Evolutionary conservation across 345 rosid species (phyloP).

Genomic region (Xanthoceras sorbifolium): DNA sequence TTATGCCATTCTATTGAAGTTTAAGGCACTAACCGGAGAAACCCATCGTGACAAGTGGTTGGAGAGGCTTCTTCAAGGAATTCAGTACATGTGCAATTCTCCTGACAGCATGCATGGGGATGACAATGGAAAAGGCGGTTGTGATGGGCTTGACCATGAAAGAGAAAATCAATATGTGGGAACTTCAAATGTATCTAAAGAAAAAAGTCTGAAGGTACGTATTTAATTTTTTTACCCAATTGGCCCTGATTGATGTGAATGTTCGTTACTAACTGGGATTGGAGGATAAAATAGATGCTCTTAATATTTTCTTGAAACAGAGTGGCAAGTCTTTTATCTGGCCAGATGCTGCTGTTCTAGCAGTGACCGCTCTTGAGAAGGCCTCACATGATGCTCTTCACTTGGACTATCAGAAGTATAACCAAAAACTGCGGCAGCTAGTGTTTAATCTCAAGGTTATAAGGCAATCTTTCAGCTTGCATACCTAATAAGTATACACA

Average conservation of each 20-base stretch:
- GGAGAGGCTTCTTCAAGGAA: constrained; percentile 81
- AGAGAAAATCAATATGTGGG: constrained; percentile 26
- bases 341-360: constrained; percentile 89
- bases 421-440: constrained; percentile 82
- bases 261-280: not conserved
- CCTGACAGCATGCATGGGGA: constrained; percentile 41
- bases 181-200: constrained; percentile 48
- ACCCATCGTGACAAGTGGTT: constrained; percentile 83
- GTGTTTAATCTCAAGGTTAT: constrained; percentile 86
- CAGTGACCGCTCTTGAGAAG: constrained; percentile 80
- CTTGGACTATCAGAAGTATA: constrained; percentile 80
- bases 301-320: constrained; percentile 41
- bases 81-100: constrained; percentile 61
- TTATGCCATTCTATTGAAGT: constrained; percentile 53
- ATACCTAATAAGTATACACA: not conserved
- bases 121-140: constrained; percentile 42
- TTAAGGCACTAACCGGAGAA: constrained; percentile 70
- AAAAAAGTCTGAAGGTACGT: constrained; percentile 48
- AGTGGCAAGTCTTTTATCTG: constrained; percentile 54
- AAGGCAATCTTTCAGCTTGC: constrained; percentile 10
- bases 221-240: not conserved
- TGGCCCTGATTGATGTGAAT: constrained; percentile 7
- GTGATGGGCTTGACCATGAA: constrained; percentile 38
- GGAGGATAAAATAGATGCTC: constrained; percentile 21
- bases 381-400: constrained; percentile 73